These are phyloP conservation scores for Polyporus tsugae DNA, from an alignment of 1,284 basidiomycete genomes.

Conservation along the genomic window DNA sequence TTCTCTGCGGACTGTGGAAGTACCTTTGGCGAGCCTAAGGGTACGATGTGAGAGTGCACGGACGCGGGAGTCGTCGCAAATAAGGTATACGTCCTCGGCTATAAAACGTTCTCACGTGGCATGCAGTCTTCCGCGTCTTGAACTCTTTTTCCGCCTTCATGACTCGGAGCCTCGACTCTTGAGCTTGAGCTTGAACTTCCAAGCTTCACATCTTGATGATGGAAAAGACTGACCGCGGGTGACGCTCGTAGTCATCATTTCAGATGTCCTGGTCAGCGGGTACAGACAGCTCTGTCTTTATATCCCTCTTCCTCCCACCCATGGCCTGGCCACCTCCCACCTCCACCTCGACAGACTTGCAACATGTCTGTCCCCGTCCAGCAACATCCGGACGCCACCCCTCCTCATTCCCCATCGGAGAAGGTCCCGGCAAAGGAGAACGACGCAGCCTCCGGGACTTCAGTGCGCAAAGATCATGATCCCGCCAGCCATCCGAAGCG, in stretches of 20 bases:
- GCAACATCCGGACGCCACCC: background rate
- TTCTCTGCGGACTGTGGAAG: too few species aligned
- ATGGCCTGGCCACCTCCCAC: background rate
- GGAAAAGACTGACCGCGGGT: background rate
- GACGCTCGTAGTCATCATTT: slow-evolving; percentile 3
- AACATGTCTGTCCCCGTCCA: background rate
- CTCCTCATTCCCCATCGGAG: background rate
- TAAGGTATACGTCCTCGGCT: too few species aligned
- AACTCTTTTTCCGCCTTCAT: background rate
- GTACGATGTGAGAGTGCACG: too few species aligned
- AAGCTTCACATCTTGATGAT: background rate
- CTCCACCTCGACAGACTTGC: background rate
- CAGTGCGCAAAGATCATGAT: background rate
- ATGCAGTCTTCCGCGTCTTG: background rate
- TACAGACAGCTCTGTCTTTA: too few species aligned
- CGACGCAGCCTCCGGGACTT: background rate
- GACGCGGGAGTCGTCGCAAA: too few species aligned
- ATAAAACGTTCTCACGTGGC: background rate
- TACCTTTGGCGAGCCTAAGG: too few species aligned
- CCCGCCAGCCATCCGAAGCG: background rate
- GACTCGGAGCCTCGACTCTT: too few species aligned
- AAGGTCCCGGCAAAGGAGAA: background rate
- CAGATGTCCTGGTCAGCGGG: background rate
- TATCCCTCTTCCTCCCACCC: background rate
- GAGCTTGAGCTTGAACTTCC: too few species aligned